Evolutionary conservation across 1,139 yeast genomes (phyloP), one percentile per base, ranked within the genome.

Genomic region (Sugiyamaella xylanicola): DNA sequence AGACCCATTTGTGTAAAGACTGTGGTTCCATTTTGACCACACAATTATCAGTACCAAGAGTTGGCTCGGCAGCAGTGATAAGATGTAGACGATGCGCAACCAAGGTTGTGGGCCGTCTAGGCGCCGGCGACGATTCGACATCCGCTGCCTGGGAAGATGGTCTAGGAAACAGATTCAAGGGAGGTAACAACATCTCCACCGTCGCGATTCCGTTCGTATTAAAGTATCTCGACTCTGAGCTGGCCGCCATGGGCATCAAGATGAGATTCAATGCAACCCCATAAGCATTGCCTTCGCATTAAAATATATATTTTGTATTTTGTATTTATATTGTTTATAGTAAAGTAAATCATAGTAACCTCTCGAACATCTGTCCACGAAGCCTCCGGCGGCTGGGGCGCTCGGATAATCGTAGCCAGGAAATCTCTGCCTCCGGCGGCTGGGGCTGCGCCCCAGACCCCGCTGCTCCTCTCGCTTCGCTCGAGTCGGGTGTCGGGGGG

Each of bases 61-160:
- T 92, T 46, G 99, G 99, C 16, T 76, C 92, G 4, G 76, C 82
- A 64, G 85, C 97, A 0, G 76, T 85, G 3, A 79, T 87, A 42
- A 83, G 96, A 71, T 93, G 99, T 74, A 87, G 99, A 72, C 84
- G 93, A 68, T 93, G 99, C 77, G 89, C 99, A 7, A 75, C 77
- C 55, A 84, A 81, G 65, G 78, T 87, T 64, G 82, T 80, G 47
- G 79, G 78, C 41, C 68, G 73, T 21, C 73, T 74, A 62, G 69
- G 63, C n/a, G 57, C 62, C 36, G 69, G 67, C 62, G 61, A 68
- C 36, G 81, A 77, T 62, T 82, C 83, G 56, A 84, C 83, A 63
- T 77, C 87, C n/a, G 89, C 86, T 56, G 82, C 87, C 49, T 93
- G 99, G 99, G 97, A 92, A 76, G 99, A 93, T 72, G 98, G 98